Percentiles rank a stretch among this genome's conserved stretches.
Conservation (phyloP, 2,329 filamentous ascomycete genomes). For the Zelopaecilomyces penicillatus region DNA sequence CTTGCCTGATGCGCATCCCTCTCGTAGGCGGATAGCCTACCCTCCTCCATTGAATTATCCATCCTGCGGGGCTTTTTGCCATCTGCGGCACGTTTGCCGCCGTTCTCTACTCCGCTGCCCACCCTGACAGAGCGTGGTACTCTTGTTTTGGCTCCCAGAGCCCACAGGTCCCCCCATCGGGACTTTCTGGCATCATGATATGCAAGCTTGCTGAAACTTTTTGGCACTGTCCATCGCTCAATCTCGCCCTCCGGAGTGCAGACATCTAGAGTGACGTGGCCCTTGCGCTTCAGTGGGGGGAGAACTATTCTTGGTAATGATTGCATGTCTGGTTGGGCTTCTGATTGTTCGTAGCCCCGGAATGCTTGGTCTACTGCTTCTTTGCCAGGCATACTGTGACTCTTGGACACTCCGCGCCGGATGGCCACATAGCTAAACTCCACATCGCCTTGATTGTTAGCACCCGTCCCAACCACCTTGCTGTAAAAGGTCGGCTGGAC, state of each 20-base stretch:
- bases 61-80: constrained; percentile 34
- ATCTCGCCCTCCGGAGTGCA: constrained; percentile 80
- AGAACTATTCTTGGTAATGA: constrained; percentile 71
- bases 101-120: constrained; percentile 42
- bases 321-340: constrained; percentile 45
- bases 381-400: constrained; percentile 35
- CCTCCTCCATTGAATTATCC: constrained; percentile 23
- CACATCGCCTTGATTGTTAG: constrained; percentile 81
- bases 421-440: constrained; percentile 85
- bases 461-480: constrained; percentile 57
- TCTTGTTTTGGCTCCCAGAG: constrained; percentile 83
- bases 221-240: constrained; percentile 89
- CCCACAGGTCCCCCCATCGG: constrained; percentile 91
- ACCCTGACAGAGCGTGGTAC: constrained; percentile 52
- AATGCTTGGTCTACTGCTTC: constrained; percentile 60
- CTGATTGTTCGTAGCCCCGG: constrained; percentile 54
- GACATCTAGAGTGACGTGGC: constrained; percentile 82
- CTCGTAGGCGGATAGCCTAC: constrained; percentile 31
- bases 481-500: constrained; percentile 78
- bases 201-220: constrained; percentile 69
- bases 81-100: constrained; percentile 34
- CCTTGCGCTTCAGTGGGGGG: constrained; percentile 75
- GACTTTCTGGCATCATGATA: constrained; percentile 91
- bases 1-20: constrained; percentile 27
- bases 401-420: constrained; percentile 56